Base-by-base conservation (phyloP, 257 asterid species). In the Verbena officinalis region DNA sequence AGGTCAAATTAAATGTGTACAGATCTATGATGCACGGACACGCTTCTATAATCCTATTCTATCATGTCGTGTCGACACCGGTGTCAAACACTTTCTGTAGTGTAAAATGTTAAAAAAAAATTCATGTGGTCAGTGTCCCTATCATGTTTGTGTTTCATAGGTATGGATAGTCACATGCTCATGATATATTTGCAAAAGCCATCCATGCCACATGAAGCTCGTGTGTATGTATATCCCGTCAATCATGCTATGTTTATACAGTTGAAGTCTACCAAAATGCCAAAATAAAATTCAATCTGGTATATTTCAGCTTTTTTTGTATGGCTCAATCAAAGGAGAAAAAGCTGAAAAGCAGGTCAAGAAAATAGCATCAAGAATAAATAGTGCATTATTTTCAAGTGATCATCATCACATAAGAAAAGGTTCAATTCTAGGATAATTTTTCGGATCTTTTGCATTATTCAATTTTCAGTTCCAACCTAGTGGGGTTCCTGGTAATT, bases 201-300 rank as follows among this genome's bases (percentile, higher is more conserved):
- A 43, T 43, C 55, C 27, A 45, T 23, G 10, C 4, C 42, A 65
- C 22, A 21, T 6, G 16, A 40, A 42, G 22, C n/a, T 42, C 36
- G 51, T 49, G 59, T 33, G 11, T 17, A 22, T 21, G 27, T 27
- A 9, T 27, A 27, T 27, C 33, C 44, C 62, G 17, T 50, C 55
- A 67, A 56, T 44, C 57, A 67, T 21, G 72, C 56, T 3, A 24
- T 7, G 7, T 60, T 60, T 3, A 24, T n/a, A 31, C 23, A 0
- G 6, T 21, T 30, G n/a, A 55, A 8, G 3, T 9, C 6, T 16
- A 1, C 22, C 7, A 31, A 27, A 27, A 4, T 4, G 22, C 38
- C 40, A 9, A 27, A 27, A 5, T 5, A 20, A 23, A n/a, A 36
- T 38, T 10, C 65, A 59, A 43, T 15, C 42, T 24, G 34, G 31